Percentiles rank a stretch among this genome's conserved stretches.
Evolutionary conservation across 1,284 basidiomycete genomes (phyloP).

Genomic region (Fomes fomentarius): DNA sequence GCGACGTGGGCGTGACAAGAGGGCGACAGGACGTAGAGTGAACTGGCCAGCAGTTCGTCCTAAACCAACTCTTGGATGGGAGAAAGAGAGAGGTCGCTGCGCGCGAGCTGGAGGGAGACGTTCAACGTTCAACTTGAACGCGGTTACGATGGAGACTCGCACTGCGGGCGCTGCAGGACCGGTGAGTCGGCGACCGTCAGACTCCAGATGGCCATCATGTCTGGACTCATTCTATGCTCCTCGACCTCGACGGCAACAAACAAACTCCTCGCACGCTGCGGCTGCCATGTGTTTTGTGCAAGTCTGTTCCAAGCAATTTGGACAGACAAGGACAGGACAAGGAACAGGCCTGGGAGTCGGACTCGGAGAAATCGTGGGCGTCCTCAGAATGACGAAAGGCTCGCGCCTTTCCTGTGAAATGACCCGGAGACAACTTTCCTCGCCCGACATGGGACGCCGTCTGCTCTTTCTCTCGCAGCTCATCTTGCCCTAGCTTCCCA

Average conservation of each 20-base stretch:
- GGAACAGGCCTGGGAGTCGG: too few relatives aligned
- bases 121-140: background rate
- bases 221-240: too few relatives aligned
- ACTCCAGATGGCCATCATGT: background rate
- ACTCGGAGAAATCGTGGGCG: background rate
- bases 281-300: too few relatives aligned
- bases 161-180: background rate
- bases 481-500: background rate
- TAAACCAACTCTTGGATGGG: constrained; percentile 14
- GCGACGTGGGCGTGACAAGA: constrained; percentile 14
- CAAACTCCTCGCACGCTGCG: too few relatives aligned
- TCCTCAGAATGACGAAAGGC: constrained; percentile 19
- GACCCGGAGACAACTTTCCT: too few relatives aligned
- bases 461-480: background rate
- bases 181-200: constrained; percentile 1
- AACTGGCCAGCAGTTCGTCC: constrained; percentile 29
- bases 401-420: too few relatives aligned
- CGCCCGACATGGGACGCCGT: too few relatives aligned
- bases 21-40: constrained; percentile 22
- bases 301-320: too few relatives aligned
- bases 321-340: too few relatives aligned
- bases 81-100: constrained; percentile 2
- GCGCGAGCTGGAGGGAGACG: background rate
- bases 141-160: constrained; percentile 24
- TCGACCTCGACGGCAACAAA: too few relatives aligned